Conservation (phyloP, 2,329 filamentous ascomycete genomes). For the Aspergillus fijiensis region DNA sequence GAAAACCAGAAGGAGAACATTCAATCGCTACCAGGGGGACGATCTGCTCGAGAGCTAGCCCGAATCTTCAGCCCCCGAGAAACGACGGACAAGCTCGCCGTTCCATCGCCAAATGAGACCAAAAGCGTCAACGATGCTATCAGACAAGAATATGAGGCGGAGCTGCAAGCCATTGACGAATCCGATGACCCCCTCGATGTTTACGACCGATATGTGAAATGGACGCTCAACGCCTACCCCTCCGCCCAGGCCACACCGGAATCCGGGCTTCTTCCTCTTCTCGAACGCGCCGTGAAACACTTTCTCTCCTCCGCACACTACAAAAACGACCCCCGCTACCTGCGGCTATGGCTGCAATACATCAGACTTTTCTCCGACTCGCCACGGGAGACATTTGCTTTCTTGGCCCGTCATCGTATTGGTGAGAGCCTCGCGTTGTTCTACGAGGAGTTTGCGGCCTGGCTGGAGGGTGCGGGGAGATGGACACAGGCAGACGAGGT, state of each 20-base stretch:
- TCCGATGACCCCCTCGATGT: constrained; percentile 93
- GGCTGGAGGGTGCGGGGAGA: constrained; percentile 79
- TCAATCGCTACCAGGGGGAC: constrained; percentile 80
- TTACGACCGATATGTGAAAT: constrained; percentile 94
- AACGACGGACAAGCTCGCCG: constrained; percentile 52
- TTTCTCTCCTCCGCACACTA: constrained; percentile 86
- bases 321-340: constrained; percentile 90
- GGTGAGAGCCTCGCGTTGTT: constrained; percentile 85
- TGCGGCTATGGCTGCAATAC: constrained; percentile 92
- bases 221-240: constrained; percentile 93
- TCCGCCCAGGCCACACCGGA: constrained; percentile 87
- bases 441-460: constrained; percentile 95
- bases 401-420: constrained; percentile 82
- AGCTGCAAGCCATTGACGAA: constrained; percentile 74
- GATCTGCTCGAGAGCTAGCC: constrained; percentile 86
- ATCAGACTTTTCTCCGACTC: constrained; percentile 89
- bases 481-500: constrained; percentile 94
- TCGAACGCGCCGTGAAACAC: constrained; percentile 88
- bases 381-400: constrained; percentile 90
- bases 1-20: constrained; percentile 98
- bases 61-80: constrained; percentile 61
- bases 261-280: constrained; percentile 82
- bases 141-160: constrained; percentile 80
- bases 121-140: constrained; percentile 75
- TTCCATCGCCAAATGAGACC: constrained; percentile 69